Conservation (phyloP, 345 rosid species). For the Mallotus nudiflorus region DNA sequence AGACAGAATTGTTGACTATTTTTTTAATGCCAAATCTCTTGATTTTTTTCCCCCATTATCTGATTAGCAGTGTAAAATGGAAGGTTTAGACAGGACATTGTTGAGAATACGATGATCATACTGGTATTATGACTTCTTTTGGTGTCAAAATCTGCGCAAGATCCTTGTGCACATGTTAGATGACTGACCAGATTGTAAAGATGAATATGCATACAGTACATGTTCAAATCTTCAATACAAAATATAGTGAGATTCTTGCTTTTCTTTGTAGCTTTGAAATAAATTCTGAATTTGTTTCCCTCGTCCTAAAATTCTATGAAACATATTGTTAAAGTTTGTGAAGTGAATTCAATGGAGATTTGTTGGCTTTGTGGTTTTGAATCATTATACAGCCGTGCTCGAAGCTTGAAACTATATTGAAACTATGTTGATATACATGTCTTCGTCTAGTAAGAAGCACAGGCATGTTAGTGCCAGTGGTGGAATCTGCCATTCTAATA, state of each 20-base stretch:
- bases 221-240: background rate
- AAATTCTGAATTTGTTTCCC: background rate
- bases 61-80: background rate
- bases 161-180: background rate
- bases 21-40: background rate
- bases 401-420: no score
- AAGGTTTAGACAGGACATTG: background rate
- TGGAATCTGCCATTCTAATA: no score
- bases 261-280: background rate
- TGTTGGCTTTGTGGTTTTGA: no score
- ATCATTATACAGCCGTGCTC: no score
- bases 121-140: background rate
- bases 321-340: no score
- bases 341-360: no score
- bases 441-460: no score
- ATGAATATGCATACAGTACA: background rate
- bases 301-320: no score
- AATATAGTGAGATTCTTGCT: background rate
- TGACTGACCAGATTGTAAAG: slow-evolving; percentile 1
- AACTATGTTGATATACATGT: no score
- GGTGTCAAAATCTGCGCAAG: background rate
- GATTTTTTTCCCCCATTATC: background rate
- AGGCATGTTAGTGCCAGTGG: no score
- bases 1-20: background rate
- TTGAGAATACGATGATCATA: background rate